Evolutionary conservation across 2,329 filamentous ascomycete species (phyloP).

Genomic region (Sodiomyces alkalinus): DNA sequence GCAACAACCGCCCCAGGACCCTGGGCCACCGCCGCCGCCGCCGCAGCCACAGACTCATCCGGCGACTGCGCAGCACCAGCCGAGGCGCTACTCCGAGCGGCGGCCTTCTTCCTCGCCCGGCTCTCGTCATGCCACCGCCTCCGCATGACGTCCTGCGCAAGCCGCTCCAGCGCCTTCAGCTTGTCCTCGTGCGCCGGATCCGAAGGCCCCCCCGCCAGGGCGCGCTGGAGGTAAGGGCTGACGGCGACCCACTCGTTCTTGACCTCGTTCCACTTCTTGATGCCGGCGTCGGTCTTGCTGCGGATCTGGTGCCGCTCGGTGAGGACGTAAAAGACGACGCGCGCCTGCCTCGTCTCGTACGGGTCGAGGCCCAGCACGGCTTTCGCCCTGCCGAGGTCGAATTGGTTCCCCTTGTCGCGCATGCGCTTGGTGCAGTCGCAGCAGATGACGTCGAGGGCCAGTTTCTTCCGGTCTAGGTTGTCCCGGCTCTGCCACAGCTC

Average conservation of each 20-base stretch:
- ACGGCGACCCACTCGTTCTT: constrained; percentile 52
- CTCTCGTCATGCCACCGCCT: constrained; percentile 53
- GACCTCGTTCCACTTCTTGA: constrained; percentile 55
- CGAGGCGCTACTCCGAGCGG: too few relatives aligned
- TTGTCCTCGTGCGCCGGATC: constrained; percentile 40
- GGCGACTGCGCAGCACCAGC: too few relatives aligned
- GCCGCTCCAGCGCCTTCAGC: constrained; percentile 50
- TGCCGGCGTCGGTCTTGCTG: constrained; percentile 57
- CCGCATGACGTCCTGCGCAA: constrained; percentile 67
- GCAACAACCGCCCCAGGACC: too few relatives aligned
- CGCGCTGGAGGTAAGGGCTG: constrained; percentile 37
- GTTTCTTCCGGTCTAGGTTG: constrained; percentile 43
- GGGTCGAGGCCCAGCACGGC: constrained; percentile 35
- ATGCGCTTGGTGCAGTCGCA: constrained; percentile 71
- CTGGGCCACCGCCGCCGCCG: too few relatives aligned
- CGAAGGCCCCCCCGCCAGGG: constrained; percentile 32
- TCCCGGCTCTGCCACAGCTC: constrained; percentile 44
- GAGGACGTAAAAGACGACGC: constrained; percentile 50
- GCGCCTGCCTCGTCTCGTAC: constrained; percentile 37
- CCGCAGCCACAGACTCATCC: too few relatives aligned
- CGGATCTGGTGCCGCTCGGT: constrained; percentile 52
- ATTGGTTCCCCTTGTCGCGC: constrained; percentile 45
- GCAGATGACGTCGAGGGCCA: constrained; percentile 66
- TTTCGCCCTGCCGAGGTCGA: constrained; percentile 63
- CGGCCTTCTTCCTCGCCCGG: constrained; percentile 22